Evolutionary conservation across 495 filamentous ascomycete genomes (phyloP), one percentile per base, ranked within the genome.

Genomic region (Podospora fimiseda): DNA sequence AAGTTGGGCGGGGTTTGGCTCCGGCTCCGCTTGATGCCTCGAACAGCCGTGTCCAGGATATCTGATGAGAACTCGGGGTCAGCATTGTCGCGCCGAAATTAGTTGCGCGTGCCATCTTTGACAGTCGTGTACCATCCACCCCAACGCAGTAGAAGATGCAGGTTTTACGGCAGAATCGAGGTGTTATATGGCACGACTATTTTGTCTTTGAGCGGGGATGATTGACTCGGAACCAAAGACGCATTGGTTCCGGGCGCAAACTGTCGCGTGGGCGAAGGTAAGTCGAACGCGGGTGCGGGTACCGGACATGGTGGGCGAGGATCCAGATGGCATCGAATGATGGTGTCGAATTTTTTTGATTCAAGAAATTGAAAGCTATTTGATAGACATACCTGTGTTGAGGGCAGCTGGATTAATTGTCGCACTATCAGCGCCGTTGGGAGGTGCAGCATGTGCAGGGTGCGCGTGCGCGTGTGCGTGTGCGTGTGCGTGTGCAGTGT

Each of bases 21-120:
- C 71, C 90, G 89, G 81, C 88, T 93, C 71, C 93, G 83, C 76
- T 97, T 98, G 65, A 89, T 69, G 56, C 90, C 90, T 67, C 93
- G 85, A 58, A 89, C 59, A 18, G 57, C 48, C 42, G 66, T 55
- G 49, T 64, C 70, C 15, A 65, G 43, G 37, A 74, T 52, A 58
- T 75, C 74, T 77, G 59, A 43, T 43, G 37, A 57, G 50, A 52
- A 42, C 18, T 43, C 30, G 15, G 50, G 36, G 48, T 70, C 57
- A 66, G 64, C 56, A 62, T 57, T 22, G n/a, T n/a, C n/a, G n/a
- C n/a, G n/a, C n/a, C n/a, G n/a, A 23, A 47, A 30, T 21, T n/a
- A 47, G 33, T 30, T 47, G 23, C 33, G 44, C 9, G 44, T 16
- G 27, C 19, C 44, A 47, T 47, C n/a, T 16, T 33, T 45, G 6